These are phyloP conservation scores for Tulasnella sp. DNA, from an alignment of 768 basidiomycete genomes.

Conservation along the genomic window DNA sequence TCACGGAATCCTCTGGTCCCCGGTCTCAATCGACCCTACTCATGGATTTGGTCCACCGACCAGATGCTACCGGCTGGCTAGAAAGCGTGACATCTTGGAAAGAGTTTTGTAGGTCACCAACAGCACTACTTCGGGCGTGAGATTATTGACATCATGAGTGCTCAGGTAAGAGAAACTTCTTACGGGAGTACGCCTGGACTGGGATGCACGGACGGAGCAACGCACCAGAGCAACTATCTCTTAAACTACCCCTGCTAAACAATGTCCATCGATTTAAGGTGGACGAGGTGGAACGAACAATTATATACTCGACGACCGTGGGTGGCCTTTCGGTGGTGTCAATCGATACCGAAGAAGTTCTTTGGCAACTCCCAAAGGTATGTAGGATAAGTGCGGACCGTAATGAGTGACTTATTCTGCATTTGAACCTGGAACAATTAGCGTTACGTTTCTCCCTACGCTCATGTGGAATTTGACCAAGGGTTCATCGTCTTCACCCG, in stretches of 20 bases:
- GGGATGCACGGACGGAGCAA: background rate
- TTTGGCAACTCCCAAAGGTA: conserved; percentile 66
- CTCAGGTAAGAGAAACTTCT: conserved; percentile 2
- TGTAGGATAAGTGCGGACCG: conserved; percentile 31
- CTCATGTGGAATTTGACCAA: conserved; percentile 69
- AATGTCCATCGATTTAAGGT: conserved; percentile 71
- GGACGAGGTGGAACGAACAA: conserved; percentile 57
- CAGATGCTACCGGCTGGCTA: conserved; percentile 42
- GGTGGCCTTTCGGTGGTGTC: conserved; percentile 63
- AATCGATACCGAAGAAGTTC: conserved; percentile 45
- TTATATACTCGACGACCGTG: conserved; percentile 53
- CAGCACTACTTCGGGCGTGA: background rate
- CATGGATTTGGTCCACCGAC: conserved; percentile 45
- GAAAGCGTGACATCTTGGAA: conserved; percentile 52
- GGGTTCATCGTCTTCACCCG: conserved; percentile 73
- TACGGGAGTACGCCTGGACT: conserved; percentile 18
- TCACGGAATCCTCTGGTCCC: background rate
- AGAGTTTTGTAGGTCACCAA: conserved; percentile 51
- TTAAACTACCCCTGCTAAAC: background rate
- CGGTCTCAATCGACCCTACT: conserved; percentile 45
- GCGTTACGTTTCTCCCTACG: conserved; percentile 49
- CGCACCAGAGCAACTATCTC: background rate
- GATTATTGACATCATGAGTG: background rate
- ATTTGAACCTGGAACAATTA: conserved; percentile 34
- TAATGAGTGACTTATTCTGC: background rate